phyloP scores from a whole-genome alignment of 2,329 filamentous ascomycete species.

The Bipolaris victoriae region DNA sequence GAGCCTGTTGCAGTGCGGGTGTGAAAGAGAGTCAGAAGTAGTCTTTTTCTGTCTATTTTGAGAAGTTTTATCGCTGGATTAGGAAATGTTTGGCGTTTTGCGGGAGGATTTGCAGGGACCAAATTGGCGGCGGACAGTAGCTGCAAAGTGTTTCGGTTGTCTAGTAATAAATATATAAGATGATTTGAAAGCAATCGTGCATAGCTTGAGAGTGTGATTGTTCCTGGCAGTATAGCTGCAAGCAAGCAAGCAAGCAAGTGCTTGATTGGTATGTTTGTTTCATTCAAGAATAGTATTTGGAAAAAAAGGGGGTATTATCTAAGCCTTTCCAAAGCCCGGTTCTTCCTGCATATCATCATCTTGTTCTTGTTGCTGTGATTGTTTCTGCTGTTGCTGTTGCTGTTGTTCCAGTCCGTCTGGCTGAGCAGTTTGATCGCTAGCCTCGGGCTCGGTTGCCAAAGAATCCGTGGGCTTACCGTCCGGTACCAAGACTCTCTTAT shows the following conservation, averaged over 20 bases:
- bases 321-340: constrained; percentile 42
- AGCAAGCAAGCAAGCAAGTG: background rate
- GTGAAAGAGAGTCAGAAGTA: background rate
- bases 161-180: background rate
- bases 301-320: background rate
- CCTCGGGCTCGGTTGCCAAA: constrained; percentile 25
- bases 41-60: background rate
- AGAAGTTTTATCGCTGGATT: background rate
- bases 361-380: background rate
- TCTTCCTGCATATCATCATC: constrained; percentile 28
- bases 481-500: constrained; percentile 16
- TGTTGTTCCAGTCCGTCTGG: background rate
- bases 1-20: no score
- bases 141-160: background rate
- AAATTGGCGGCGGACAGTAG: background rate
- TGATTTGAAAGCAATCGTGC: background rate
- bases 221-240: background rate
- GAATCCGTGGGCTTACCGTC: constrained; percentile 22
- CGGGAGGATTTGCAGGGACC: background rate
- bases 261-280: background rate
- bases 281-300: background rate
- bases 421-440: constrained; percentile 2
- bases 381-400: background rate
- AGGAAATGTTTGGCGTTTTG: background rate
- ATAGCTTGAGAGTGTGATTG: background rate